phyloP scores from a whole-genome alignment of 73 alveolate genomes.

The Paramecium biaurelia region DNA sequence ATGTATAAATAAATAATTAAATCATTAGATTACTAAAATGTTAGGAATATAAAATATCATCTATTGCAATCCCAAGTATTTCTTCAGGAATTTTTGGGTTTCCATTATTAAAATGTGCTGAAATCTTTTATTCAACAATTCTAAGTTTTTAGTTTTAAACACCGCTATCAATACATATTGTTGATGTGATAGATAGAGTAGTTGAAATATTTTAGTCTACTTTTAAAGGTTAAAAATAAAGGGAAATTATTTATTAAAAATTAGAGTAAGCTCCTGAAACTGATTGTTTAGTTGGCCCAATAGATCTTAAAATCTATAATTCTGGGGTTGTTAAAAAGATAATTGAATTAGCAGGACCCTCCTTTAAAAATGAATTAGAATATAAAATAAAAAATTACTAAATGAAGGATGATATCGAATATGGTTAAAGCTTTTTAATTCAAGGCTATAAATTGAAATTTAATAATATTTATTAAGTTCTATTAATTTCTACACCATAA shows the following conservation, averaged over 20 bases:
- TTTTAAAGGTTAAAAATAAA: background rate
- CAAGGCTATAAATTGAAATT: background rate
- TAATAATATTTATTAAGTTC: background rate
- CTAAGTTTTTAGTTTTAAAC: background rate
- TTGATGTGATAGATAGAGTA: background rate
- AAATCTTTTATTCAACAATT: background rate
- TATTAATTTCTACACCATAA: background rate
- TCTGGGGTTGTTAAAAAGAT: background rate
- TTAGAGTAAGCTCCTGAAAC: background rate
- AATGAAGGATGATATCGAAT: background rate
- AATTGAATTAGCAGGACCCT: background rate
- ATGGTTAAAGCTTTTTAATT: background rate
- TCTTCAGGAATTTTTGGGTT: constrained; percentile 78
- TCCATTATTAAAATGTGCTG: constrained; percentile 69
- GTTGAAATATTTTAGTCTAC: background rate
- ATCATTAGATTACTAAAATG: background rate
- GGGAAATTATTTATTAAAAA: background rate
- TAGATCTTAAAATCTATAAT: background rate
- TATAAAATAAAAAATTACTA: background rate
- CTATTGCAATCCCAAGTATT: constrained; percentile 76
- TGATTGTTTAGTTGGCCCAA: background rate
- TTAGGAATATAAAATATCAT: background rate
- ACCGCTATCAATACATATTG: background rate
- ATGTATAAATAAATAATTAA: background rate
- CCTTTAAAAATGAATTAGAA: background rate